Conservation (phyloP, 495 filamentous ascomycete species). For the Daldinia decipiens region DNA sequence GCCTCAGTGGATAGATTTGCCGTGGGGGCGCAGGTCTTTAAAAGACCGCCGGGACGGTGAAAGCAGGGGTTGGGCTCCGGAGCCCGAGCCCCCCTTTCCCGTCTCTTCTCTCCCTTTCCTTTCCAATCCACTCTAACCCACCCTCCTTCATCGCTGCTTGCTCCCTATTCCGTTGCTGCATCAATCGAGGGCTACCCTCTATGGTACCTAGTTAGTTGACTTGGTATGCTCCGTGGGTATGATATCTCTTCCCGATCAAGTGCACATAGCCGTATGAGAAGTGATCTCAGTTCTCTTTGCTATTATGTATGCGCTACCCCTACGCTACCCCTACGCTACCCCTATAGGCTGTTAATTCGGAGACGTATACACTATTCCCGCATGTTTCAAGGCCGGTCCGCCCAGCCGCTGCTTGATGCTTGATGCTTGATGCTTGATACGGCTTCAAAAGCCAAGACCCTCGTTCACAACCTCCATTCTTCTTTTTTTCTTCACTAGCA, state of each 20-base stretch:
- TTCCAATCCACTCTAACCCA: not conserved
- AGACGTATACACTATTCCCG: constrained; percentile 26
- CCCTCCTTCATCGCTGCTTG: constrained; percentile 19
- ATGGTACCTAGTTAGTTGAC: constrained; percentile 1
- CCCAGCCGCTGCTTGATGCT: constrained; percentile 31
- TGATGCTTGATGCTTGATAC: constrained; percentile 24
- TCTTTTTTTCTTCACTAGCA: constrained; percentile 22
- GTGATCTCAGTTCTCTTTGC: constrained; percentile 6
- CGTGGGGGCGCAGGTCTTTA: constrained; percentile 15
- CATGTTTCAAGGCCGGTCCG: constrained; percentile 22
- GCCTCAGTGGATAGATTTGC: constrained; percentile 33
- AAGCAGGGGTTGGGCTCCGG: constrained; percentile 22
- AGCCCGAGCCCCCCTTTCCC: constrained; percentile 5
- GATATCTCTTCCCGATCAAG: not conserved
- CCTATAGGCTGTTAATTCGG: not conserved
- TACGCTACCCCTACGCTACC: too few relatives aligned
- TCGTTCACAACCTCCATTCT: constrained; percentile 8
- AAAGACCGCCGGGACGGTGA: constrained; percentile 24
- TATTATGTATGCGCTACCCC: not conserved
- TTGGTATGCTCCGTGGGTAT: constrained; percentile 3
- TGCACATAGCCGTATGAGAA: constrained; percentile 15
- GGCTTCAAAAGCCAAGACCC: constrained; percentile 3
- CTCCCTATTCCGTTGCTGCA: constrained; percentile 13
- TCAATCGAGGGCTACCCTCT: constrained; percentile 3
- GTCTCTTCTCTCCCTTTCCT: constrained; percentile 11